These are phyloP conservation scores for Zoysia pacifica DNA, from an alignment of 176 grass and related monocot species.

Conservation along the genomic window DNA sequence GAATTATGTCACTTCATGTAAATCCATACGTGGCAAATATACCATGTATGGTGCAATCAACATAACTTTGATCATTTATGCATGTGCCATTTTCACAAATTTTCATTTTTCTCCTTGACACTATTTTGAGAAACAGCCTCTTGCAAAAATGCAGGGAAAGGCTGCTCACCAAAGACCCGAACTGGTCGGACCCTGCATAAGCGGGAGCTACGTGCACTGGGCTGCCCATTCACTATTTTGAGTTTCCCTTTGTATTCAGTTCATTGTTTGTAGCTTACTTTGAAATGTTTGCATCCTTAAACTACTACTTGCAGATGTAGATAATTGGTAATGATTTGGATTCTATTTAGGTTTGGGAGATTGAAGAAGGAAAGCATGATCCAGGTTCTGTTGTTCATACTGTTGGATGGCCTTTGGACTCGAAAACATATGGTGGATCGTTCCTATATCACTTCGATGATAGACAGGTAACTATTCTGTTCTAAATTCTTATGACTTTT, in stretches of 20 bases:
- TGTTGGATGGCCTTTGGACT: conserved; percentile 93
- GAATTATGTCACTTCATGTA: conserved; percentile 13
- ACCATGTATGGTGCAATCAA: not conserved
- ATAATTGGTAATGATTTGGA: conserved; percentile 17
- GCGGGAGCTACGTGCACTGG: no score
- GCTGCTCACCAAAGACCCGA: no score
- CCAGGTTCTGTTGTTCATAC: conserved; percentile 85
- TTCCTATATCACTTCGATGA: conserved; percentile 89
- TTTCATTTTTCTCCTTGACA: not conserved
- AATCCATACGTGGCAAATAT: not conserved
- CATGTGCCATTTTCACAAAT: not conserved
- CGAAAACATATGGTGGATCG: conserved; percentile 82
- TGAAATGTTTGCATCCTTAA: not conserved
- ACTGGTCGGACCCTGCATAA: no score
- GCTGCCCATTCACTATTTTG: not conserved
- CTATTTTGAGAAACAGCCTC: not conserved
- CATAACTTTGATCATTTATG: not conserved
- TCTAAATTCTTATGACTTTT: conserved; percentile 6
- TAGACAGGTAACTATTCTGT: conserved; percentile 65
- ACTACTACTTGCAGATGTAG: not conserved
- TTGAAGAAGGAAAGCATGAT: conserved; percentile 82
- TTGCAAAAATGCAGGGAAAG: no score
- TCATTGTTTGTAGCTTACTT: conserved; percentile 1
- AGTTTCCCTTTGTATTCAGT: not conserved
- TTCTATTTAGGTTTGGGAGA: conserved; percentile 81